Evolutionary conservation across 129 eudicot species (phyloP), one percentile per base, ranked within the genome.

Genomic region (Helianthus annuus): DNA sequence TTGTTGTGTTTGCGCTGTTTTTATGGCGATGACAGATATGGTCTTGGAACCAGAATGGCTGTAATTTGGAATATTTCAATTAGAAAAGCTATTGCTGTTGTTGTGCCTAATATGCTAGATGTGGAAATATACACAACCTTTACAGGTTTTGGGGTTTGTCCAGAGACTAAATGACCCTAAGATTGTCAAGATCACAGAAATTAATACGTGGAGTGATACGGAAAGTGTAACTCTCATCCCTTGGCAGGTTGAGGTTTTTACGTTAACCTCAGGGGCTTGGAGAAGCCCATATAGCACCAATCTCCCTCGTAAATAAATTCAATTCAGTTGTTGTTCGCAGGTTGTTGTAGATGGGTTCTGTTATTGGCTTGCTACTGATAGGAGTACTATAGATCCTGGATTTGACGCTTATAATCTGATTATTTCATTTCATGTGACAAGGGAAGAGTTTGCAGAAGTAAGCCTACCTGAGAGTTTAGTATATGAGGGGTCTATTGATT

Each of bases 241-340:
- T 15, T n/a, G 58, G 58, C 58, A 15, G 15, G 58, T 52, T 52
- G 58, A 52, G 58, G 58, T 52, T 52, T 52, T 52, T 52, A 15
- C 58, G 0, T 6, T 49, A 52, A 52, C 24, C 24, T 14, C 57
- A 0, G 22, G 57, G 57, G 24, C 3, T 52, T 52, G 57, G 57
- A 52, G 57, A 52, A 1, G 24, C 5, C 24, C 57, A 2, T 52
- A 52, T 52, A 52, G 10, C 24, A 52, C 2, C 24, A 52, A 52
- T n/a, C 57, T 52, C 57, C 24, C 57, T 52, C 24, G 57, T 52
- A 52, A n/a, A 52, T 52, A 24, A n/a, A 15, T 52, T n/a, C 9
- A 52, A 16, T 4, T 52, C 22, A 1, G 19, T 9, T 1, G 19
- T 9, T 1, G 24, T n/a, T n/a, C 2, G 2, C 19, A n/a, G 17